Evolutionary conservation across 1,284 basidiomycete genomes (phyloP), one percentile per base, ranked within the genome.

Genomic region (Athelia psychrophila): DNA sequence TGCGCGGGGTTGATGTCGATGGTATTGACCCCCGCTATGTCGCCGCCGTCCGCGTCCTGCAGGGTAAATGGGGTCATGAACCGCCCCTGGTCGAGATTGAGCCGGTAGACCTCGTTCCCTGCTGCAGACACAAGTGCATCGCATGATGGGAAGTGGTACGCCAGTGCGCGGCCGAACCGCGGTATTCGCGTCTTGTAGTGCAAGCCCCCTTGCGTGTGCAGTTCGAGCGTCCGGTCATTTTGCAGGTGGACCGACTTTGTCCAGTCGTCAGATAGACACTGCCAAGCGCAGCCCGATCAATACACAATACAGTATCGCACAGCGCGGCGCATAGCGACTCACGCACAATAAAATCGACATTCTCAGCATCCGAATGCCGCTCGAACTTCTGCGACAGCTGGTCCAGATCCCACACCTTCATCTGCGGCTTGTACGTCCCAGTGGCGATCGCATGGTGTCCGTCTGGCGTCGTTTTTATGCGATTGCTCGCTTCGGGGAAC

Each of bases 211-310:
- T 99, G 97, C 0, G 93, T 95, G 67, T 99, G 97, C 3, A 99
- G 78, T 65, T 95, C 93, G 49, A 99, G 70, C 5, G 93, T 92
- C n/a, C 97, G 86, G 73, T 99, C 95, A 47, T 89, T 87, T 79
- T 99, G 97, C 1, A 99, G 81, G 65, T 97, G 95, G 53, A 98
- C 80, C n/a, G 91, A 90, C 71, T 99, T 99, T 16, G 96, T 99
- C 97, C 97, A 99, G 75, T 99, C 97, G 65, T 94, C 89, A 1
- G 95, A 98, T 10, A 99, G 79, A 64, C 95, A 89, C 95, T 97
- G 68, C 12, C 23, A 13, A 13, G 27, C 13, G 5, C 5, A 13
- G 6, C 27, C 27, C 13, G 6, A 30, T 5, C 36, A 48, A 53
- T 27, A 47, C 49, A 30, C 32, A 50, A 44, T 24, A 36, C 49